A percentile compares a stretch with the other conserved stretches of the same genome.
Evolutionary conservation across 2,329 filamentous ascomycete genomes (phyloP).

Genomic region (Diplodia intermedia): DNA sequence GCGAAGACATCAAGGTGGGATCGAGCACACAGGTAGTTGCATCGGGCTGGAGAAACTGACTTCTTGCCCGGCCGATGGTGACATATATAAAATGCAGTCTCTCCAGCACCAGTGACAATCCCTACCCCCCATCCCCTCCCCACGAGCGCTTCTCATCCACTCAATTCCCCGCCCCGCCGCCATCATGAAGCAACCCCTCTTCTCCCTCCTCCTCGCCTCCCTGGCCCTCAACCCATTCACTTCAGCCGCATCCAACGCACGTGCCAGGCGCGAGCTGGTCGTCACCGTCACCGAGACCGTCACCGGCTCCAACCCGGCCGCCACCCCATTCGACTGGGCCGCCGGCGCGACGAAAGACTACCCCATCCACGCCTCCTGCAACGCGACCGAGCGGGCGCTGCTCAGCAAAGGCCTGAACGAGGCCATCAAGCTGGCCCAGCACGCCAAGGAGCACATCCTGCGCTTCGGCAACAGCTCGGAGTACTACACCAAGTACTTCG

Average conservation of each 20-base stretch:
- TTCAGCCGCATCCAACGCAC: background rate
- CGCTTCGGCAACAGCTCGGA: slow-evolving; percentile 64
- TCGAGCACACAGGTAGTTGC: background rate
- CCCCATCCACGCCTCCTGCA: slow-evolving; percentile 70
- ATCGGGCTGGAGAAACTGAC: background rate
- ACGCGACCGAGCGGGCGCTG: slow-evolving; percentile 65
- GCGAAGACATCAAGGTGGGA: slow-evolving; percentile 19
- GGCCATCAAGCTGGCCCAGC: slow-evolving; percentile 62
- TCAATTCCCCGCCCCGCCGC: background rate
- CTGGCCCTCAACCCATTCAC: slow-evolving; percentile 1
- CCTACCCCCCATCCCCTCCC: background rate
- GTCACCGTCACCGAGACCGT: slow-evolving; percentile 39
- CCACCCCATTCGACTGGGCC: slow-evolving; percentile 42
- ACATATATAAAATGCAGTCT: slow-evolving; percentile 5
- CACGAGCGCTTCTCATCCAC: background rate
- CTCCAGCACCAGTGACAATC: background rate
- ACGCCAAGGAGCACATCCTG: slow-evolving; percentile 69
- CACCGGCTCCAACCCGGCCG: slow-evolving; percentile 35
- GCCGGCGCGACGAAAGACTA: slow-evolving; percentile 51
- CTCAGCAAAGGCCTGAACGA: slow-evolving; percentile 65
- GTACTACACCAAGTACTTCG: slow-evolving; percentile 72
- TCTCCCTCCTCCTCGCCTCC: background rate
- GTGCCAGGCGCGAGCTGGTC: slow-evolving; percentile 23
- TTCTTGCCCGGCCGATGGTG: background rate
- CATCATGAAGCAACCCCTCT: slow-evolving; percentile 23